A percentile compares a stretch with the other conserved stretches of the same genome.
phyloP scores from a whole-genome alignment of 2,329 filamentous ascomycete genomes.

The Fusarium bactridioides region DNA sequence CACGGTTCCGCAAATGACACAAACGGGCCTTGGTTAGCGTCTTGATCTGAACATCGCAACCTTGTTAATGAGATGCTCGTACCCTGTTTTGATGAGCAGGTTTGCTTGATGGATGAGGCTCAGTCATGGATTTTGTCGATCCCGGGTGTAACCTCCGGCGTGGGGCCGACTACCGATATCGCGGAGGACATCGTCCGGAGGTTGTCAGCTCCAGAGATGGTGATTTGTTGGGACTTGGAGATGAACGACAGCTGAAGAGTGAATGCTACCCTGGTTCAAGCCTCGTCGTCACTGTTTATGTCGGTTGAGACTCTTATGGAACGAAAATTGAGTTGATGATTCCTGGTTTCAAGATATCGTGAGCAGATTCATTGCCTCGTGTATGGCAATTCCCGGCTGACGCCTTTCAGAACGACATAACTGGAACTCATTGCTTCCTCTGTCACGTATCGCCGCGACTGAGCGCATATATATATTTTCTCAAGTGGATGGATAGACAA shows the following conservation, averaged over 20 bases:
- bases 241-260: neutral
- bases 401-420: neutral
- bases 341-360: neutral
- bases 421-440: neutral
- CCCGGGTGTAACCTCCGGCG: constrained; percentile 22
- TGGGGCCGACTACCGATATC: constrained; percentile 22
- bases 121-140: constrained; percentile 22
- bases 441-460: too few relatives aligned
- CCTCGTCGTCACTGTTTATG: neutral
- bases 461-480: neutral
- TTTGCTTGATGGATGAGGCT: constrained; percentile 12
- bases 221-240: neutral
- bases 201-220: neutral
- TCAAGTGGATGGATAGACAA: too few relatives aligned
- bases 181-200: constrained; percentile 10
- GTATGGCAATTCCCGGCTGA: too few relatives aligned
- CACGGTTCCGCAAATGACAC: constrained; percentile 23
- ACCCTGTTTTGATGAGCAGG: constrained; percentile 11
- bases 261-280: neutral
- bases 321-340: neutral
- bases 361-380: neutral
- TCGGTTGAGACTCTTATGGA: neutral
- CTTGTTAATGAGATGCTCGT: neutral
- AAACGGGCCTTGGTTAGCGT: neutral
- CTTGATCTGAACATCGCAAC: neutral